phyloP scores from a whole-genome alignment of 106 monocot species.

The Narthecium ossifragum region DNA sequence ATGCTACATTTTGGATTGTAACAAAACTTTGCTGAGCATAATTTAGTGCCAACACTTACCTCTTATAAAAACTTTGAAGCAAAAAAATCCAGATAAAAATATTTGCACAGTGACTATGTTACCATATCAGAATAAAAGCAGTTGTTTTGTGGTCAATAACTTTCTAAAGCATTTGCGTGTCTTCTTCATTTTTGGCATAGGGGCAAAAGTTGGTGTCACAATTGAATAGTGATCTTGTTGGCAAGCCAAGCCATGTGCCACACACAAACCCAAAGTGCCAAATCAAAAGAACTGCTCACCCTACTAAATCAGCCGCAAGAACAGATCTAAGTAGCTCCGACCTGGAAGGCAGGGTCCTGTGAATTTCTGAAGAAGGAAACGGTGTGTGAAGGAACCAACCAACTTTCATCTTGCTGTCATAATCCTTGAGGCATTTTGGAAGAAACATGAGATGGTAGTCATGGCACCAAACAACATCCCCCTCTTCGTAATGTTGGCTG shows the following conservation, averaged over 20 bases:
- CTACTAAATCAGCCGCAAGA: constrained; percentile 72
- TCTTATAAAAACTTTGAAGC: too few relatives aligned
- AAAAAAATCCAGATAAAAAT: too few relatives aligned
- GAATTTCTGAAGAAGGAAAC: constrained; percentile 87
- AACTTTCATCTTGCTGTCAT: constrained; percentile 87
- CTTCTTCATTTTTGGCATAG: neutral
- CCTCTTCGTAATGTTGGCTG: constrained; percentile 84
- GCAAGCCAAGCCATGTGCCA: neutral
- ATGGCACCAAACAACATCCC: constrained; percentile 99
- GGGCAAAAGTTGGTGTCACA: neutral
- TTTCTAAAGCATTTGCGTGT: neutral
- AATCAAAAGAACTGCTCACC: constrained; percentile 40
- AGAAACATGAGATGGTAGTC: constrained; percentile 99
- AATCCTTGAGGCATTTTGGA: constrained; percentile 89
- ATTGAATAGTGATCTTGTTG: constrained; percentile 6
- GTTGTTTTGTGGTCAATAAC: neutral
- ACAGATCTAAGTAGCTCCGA: constrained; percentile 83
- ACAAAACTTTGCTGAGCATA: too few relatives aligned
- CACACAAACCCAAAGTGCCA: neutral
- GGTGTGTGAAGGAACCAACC: constrained; percentile 98
- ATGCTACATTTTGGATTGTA: too few relatives aligned
- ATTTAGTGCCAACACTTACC: too few relatives aligned
- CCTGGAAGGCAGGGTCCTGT: constrained; percentile 78
- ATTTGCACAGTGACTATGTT: too few relatives aligned
- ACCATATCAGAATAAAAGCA: too few relatives aligned